Conservation (phyloP, 2,329 filamentous ascomycete genomes). For the Colletotrichum ledebouriae region DNA sequence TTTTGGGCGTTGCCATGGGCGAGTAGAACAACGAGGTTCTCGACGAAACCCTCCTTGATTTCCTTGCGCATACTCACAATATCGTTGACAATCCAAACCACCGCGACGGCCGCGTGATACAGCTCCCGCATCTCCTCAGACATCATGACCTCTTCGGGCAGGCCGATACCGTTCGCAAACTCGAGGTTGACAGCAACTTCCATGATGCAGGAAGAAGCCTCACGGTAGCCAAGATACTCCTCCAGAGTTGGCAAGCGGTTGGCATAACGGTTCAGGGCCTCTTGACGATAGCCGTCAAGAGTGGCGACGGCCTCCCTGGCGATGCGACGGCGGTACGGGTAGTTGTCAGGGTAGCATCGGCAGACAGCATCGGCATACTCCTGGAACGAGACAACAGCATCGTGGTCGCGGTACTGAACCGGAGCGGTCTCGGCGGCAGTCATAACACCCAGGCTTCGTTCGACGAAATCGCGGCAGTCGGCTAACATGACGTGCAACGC, state of each 20-base stretch:
- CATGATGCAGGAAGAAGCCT: constrained; percentile 34
- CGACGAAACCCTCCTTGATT: constrained; percentile 30
- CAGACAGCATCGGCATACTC: constrained; percentile 19
- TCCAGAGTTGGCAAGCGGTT: constrained; percentile 2
- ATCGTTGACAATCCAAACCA: constrained; percentile 32
- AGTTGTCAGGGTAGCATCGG: neutral
- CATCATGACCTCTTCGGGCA: constrained; percentile 30
- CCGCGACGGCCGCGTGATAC: constrained; percentile 22
- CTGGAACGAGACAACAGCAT: constrained; percentile 16
- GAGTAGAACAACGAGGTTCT: constrained; percentile 34
- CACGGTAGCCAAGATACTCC: constrained; percentile 25
- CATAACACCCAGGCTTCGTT: constrained; percentile 22
- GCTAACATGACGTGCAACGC: constrained; percentile 20
- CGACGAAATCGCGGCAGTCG: constrained; percentile 32
- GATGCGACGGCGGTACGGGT: constrained; percentile 16
- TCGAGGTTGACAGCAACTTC: constrained; percentile 27
- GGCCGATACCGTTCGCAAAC: constrained; percentile 26
- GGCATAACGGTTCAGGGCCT: constrained; percentile 28
- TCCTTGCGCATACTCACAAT: constrained; percentile 30
- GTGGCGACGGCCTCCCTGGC: constrained; percentile 20
- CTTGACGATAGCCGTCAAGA: constrained; percentile 16
- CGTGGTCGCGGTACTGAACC: constrained; percentile 15
- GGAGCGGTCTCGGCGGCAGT: neutral
- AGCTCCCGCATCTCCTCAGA: constrained; percentile 26
- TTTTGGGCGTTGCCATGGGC: constrained; percentile 7